A percentile compares a stretch with the other conserved stretches of the same genome.
phyloP scores from a whole-genome alignment of 23 red algal genomes.

The Porphyridium purpureum region DNA sequence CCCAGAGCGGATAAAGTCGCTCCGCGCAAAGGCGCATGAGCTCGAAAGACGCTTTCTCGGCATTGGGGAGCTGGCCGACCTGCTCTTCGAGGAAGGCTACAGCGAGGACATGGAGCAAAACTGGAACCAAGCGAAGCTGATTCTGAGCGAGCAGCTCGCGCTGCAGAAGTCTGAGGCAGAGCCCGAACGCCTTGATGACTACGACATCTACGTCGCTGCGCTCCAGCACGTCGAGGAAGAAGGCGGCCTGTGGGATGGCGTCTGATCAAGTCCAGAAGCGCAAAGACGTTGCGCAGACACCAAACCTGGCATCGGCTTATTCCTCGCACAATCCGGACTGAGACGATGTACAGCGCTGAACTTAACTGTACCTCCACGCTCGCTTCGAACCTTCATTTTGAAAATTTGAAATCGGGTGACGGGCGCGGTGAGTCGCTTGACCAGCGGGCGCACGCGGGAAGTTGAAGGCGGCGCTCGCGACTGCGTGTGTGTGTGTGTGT shows the following conservation, averaged over 20 bases:
- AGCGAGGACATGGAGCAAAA: not conserved
- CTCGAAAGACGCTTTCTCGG: constrained; percentile 17
- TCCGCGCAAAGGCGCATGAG: too few species aligned
- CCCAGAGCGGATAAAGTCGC: not conserved
- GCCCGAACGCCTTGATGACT: constrained; percentile 5
- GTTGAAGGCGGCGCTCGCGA: too few species aligned
- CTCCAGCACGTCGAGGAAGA: constrained; percentile 1
- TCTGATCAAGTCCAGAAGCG: constrained; percentile 2
- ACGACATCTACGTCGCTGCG: constrained; percentile 2
- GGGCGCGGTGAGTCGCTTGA: too few species aligned
- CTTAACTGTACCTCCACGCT: too few species aligned
- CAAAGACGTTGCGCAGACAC: too few species aligned
- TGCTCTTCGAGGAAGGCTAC: constrained; percentile 19
- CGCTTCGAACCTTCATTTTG: too few species aligned
- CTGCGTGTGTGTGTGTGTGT: too few species aligned
- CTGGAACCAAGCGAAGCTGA: constrained; percentile 8
- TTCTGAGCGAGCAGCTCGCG: constrained; percentile 8
- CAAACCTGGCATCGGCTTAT: too few species aligned
- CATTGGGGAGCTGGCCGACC: constrained; percentile 14
- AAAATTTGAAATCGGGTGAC: too few species aligned
- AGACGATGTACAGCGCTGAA: too few species aligned
- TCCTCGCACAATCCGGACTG: too few species aligned
- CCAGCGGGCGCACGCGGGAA: too few species aligned
- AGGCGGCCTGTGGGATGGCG: constrained; percentile 11
- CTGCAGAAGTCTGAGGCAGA: constrained; percentile 6